Conservation (phyloP, 2,329 filamentous ascomycete species). For the Clonostachys byssicola region DNA sequence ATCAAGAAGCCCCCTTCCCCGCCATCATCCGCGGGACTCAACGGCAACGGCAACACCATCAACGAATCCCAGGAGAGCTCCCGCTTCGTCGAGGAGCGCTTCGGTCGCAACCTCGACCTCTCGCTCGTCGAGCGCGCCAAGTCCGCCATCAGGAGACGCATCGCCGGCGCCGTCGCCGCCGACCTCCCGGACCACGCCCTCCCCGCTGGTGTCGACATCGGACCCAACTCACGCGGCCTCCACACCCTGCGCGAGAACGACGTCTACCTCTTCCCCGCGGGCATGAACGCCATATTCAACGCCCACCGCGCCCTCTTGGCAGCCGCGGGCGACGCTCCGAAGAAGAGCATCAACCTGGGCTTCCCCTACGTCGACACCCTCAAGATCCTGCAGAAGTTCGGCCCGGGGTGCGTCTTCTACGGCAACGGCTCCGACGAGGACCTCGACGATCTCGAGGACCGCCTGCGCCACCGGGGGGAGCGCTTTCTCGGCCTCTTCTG, state of each 20-base stretch:
- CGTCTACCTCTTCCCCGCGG: constrained; percentile 82
- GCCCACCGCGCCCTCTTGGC: constrained; percentile 69
- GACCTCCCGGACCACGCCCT: constrained; percentile 36
- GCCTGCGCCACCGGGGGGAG: constrained; percentile 63
- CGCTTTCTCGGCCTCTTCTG: constrained; percentile 81
- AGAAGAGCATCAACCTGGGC: constrained; percentile 87
- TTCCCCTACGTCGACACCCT: constrained; percentile 97
- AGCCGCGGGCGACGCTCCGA: constrained; percentile 34
- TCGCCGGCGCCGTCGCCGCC: constrained; percentile 77
- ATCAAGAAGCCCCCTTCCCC: constrained; percentile 8
- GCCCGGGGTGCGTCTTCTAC: constrained; percentile 80
- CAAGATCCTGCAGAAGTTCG: constrained; percentile 93
- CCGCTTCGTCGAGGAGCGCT: constrained; percentile 88
- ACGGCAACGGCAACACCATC: constrained; percentile 3
- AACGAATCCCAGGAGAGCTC: constrained; percentile 60
- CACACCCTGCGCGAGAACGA: constrained; percentile 75
- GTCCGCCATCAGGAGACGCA: constrained; percentile 78
- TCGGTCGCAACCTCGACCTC: constrained; percentile 83
- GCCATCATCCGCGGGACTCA: constrained; percentile 4
- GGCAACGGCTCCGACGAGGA: constrained; percentile 74
- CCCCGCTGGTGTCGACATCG: constrained; percentile 2
- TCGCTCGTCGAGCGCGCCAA: constrained; percentile 78
- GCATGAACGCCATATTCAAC: constrained; percentile 95
- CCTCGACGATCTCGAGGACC: constrained; percentile 75
- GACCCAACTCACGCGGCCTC: constrained; percentile 48